Conservation (phyloP, 1,284 basidiomycete species). For the Naganishia sp. region DNA sequence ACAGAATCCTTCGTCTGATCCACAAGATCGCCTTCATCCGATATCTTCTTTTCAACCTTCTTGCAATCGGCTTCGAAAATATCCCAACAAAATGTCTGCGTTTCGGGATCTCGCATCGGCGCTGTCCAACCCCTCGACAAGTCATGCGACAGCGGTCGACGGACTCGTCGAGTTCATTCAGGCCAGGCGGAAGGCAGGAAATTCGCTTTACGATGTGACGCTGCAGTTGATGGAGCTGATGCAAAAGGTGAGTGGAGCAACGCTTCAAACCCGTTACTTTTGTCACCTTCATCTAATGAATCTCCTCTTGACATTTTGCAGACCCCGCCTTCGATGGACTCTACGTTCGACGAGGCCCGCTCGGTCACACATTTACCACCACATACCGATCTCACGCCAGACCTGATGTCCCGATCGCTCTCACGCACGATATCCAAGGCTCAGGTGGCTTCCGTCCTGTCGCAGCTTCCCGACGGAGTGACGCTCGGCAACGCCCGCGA, state of each 20-base stretch:
- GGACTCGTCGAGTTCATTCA: slow-evolving; percentile 33
- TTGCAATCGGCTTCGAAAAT: background rate
- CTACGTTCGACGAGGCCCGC: slow-evolving; percentile 47
- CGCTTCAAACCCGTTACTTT: too few relatives aligned
- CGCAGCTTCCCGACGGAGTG: slow-evolving; percentile 27
- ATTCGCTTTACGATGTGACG: slow-evolving; percentile 30
- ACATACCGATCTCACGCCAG: slow-evolving; percentile 47
- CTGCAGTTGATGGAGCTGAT: slow-evolving; percentile 31
- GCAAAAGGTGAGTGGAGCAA: slow-evolving; percentile 29
- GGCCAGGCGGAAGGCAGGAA: slow-evolving; percentile 29
- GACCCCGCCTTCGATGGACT: slow-evolving; percentile 43
- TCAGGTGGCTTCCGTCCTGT: slow-evolving; percentile 28
- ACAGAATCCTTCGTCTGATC: background rate
- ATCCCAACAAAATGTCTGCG: slow-evolving; percentile 11
- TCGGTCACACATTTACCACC: slow-evolving; percentile 50
- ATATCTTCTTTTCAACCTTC: background rate
- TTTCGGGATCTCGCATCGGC: slow-evolving; percentile 13
- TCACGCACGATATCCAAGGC: slow-evolving; percentile 42
- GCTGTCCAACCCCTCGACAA: slow-evolving; percentile 17
- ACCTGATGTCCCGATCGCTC: slow-evolving; percentile 44
- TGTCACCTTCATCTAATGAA: background rate
- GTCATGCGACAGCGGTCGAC: slow-evolving; percentile 29
- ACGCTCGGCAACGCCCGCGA: slow-evolving; percentile 48
- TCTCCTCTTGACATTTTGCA: slow-evolving; percentile 8
- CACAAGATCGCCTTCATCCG: background rate